phyloP scores from a whole-genome alignment of 2,329 filamentous ascomycete species.

The Magnaporthiopsis incrustans region DNA sequence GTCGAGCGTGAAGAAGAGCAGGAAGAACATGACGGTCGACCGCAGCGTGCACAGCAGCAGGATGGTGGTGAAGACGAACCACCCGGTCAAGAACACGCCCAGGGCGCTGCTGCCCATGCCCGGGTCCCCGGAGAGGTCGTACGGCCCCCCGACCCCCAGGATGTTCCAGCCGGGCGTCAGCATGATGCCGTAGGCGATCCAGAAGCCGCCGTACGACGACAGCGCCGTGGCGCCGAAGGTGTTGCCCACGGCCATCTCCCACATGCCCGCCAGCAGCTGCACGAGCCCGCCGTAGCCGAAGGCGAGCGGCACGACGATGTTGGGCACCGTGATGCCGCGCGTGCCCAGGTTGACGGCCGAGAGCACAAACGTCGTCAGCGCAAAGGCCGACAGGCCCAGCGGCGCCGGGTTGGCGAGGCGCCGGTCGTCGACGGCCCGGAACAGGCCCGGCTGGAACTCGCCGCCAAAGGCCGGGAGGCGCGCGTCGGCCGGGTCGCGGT shows the following conservation, averaged over 20 bases:
- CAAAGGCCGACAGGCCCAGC: conserved; percentile 70
- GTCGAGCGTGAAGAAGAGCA: conserved; percentile 70
- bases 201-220: conserved; percentile 78
- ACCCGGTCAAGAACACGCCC: conserved; percentile 68
- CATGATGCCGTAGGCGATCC: conserved; percentile 68
- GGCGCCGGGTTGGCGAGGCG: conserved; percentile 76
- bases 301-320: conserved; percentile 60
- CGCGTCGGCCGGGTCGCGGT: conserved; percentile 19
- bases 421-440: conserved; percentile 49
- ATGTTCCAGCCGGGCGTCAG: conserved; percentile 62
- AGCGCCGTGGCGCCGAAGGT: conserved; percentile 78
- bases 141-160: conserved; percentile 34
- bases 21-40: conserved; percentile 71
- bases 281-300: conserved; percentile 72
- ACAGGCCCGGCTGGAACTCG: conserved; percentile 63
- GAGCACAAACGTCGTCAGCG: conserved; percentile 74
- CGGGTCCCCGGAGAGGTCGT: conserved; percentile 28
- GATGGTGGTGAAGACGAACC: conserved; percentile 80
- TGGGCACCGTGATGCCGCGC: conserved; percentile 50
- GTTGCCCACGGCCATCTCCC: conserved; percentile 85
- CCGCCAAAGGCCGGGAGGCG: conserved; percentile 57
- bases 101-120: conserved; percentile 50
- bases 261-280: conserved; percentile 79
- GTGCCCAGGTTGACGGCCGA: conserved; percentile 65
- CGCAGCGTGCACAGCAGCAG: conserved; percentile 66